Base-by-base conservation (phyloP, 2,329 filamentous ascomycete species). In the Exophiala calicioides region DNA sequence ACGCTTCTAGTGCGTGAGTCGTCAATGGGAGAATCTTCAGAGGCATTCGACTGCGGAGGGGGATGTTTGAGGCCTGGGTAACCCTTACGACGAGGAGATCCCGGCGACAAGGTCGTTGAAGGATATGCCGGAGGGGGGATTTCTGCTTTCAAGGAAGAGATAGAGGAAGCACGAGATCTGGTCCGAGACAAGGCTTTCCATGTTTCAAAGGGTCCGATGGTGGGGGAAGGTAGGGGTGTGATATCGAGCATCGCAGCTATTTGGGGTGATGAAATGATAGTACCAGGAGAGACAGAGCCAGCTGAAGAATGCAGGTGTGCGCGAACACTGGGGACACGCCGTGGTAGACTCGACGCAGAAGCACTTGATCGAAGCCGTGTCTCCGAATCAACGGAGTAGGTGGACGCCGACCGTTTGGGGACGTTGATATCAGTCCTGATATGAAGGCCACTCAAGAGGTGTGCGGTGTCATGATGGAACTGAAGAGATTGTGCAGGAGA, bases 171-270 rank as follows among this genome's bases (percentile, higher is more conserved):
- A 12, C 70, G 65, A 9, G 71, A 72, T 16, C 37, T 73, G 70
- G 23, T 70, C 66, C 36, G 60, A 52, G 44, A 66, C 65, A 45
- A 82, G 66, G 62, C 72, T 74, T 64, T 75, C 81, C 84, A 84
- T 83, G 16, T 83, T 81, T 19, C 83, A 81, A 9, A 82, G 80
- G 1, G 84, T 86, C 58, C 84, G 81, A 65, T 75, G 34, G 90
- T 74, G 3, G 87, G 87, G 16, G 87, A 91, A 2, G 87, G 87
- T 24, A 93, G 70, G 44, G 87, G 87, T 3, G 88, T 91, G 53
- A 93, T 76, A 63, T 89, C 85, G 52, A 83, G 82, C 81, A 90
- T 85, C 34, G 86, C 85, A 49, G 82, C 78, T 44, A 90, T 80
- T 55, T 86, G 79, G 3, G 86, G 86, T 45, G 86, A 90, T 5